Conservation (phyloP, 164 flowering plant genomes). For the Nymphaea colorata region DNA sequence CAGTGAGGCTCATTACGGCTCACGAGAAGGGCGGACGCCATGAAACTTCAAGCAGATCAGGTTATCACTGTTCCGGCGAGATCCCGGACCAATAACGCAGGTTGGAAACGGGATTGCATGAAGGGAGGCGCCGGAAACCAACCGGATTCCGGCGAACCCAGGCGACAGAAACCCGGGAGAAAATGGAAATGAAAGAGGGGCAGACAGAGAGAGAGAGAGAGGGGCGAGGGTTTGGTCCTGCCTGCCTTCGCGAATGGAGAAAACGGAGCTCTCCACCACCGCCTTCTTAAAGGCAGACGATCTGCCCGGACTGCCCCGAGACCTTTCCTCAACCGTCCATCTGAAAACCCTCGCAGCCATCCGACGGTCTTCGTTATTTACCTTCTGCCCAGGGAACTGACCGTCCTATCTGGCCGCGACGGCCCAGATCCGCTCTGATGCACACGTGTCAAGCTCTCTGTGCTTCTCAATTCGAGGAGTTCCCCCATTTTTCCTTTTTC, state of each 20-base stretch:
- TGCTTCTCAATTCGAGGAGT: no score
- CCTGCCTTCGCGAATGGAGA: slow-evolving; percentile 14
- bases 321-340: slow-evolving; percentile 2
- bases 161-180: background rate
- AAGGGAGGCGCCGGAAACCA: slow-evolving; percentile 2
- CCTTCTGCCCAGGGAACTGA: slow-evolving; percentile 13
- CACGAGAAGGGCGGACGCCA: slow-evolving; percentile 32
- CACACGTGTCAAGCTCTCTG: slow-evolving; percentile 9
- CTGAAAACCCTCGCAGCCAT: background rate
- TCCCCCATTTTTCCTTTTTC: no score
- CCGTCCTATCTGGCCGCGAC: slow-evolving; percentile 19
- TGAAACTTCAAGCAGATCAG: background rate
- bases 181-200: background rate
- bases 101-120: slow-evolving; percentile 2
- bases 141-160: background rate
- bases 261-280: slow-evolving; percentile 7
- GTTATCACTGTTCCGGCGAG: background rate
- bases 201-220: background rate
- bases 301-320: slow-evolving; percentile 15
- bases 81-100: background rate
- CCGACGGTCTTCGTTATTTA: slow-evolving; percentile 5
- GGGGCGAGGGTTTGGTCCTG: slow-evolving; percentile 13
- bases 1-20: slow-evolving; percentile 24
- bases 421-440: slow-evolving; percentile 5
- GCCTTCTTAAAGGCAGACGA: slow-evolving; percentile 22